Base-by-base conservation (phyloP, 176 grass and related monocot genomes). In the Triticum monococcum region DNA sequence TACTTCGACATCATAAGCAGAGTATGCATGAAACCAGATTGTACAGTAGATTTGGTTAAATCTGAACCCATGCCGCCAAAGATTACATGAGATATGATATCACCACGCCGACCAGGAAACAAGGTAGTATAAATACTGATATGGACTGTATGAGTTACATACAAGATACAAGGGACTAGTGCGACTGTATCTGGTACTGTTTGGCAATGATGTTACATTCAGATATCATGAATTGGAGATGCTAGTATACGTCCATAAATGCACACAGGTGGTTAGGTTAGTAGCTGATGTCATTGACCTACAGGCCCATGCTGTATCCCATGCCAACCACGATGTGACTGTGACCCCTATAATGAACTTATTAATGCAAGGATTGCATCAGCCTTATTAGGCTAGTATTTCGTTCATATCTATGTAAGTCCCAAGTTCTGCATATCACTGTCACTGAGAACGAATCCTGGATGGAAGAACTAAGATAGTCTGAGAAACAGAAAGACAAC, bases 241-340 rank as follows among this genome's bases (percentile, higher is more conserved):
- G 46, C 46, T 54, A 76, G 43, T 41, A 35, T 64, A 52, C 43
- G 0, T 13, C 40, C 25, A 66, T 67, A 83, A 78, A 87, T 83
- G 65, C 10, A 45, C 33, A 83, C 38, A 87, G 65, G 41, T 5
- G 13, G 67, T 83, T 83, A 63, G 72, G 74, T 79, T 83, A 79
- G 75, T 67, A 78, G 65, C 56, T 73, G 30, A 90, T 72, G 24
- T 3, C 17, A 33, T 79, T 57, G 38, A 79, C 74, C 41, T 64
- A 76, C 41, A 61, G 20, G 52, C 68, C 66, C 67, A 75, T 91
- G 60, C 6, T 14, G 66, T 67, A 22, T 57, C 43, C 38, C 33
- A 79, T 65, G 65, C 68, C 82, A 73, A 73, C 40, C 68, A 78
- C 83, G 74, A 74, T 67, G 74, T 59, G 43, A 87, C 31, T 67